Conservation (phyloP, 306 rosid genomes). For the Carpinus viminea region DNA sequence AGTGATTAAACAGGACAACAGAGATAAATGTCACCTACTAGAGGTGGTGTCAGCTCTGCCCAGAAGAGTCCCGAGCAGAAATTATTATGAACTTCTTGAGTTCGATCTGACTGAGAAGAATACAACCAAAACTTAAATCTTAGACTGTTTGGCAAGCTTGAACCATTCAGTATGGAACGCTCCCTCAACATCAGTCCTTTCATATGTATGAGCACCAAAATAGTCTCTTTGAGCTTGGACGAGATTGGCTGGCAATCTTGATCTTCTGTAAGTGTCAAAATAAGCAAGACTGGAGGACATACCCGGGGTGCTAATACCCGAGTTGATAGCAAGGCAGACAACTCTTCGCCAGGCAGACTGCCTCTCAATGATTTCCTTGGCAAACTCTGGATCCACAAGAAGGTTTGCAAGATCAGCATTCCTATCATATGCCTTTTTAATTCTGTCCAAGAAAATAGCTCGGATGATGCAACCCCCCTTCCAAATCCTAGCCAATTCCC, state of each 20-base stretch:
- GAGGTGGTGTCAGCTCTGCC: constrained; percentile 44
- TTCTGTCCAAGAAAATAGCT: constrained; percentile 79
- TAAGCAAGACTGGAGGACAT: constrained; percentile 96
- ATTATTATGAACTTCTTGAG: constrained; percentile 48
- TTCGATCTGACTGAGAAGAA: constrained; percentile 15
- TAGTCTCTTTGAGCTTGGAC: constrained; percentile 97
- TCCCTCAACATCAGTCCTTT: constrained; percentile 72
- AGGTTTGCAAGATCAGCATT: constrained; percentile 78
- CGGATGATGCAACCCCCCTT: constrained; percentile 95
- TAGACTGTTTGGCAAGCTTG: constrained; percentile 74
- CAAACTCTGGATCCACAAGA: constrained; percentile 94
- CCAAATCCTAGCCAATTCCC: constrained; percentile 92
- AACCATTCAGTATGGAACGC: constrained; percentile 94
- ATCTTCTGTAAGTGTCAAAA: constrained; percentile 80
- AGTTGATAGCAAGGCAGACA: constrained; percentile 83
- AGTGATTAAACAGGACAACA: constrained; percentile 27
- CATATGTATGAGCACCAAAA: constrained; percentile 92
- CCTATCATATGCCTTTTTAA: constrained; percentile 84
- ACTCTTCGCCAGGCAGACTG: constrained; percentile 90
- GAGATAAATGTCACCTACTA: constrained; percentile 31
- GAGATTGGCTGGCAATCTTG: constrained; percentile 78
- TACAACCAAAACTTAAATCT: constrained; percentile 34
- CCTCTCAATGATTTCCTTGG: constrained; percentile 80
- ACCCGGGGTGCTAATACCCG: constrained; percentile 88
- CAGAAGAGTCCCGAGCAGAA: constrained; percentile 48